These are phyloP conservation scores for Fusarium abutilonis DNA, from an alignment of 2,329 filamentous ascomycete species.

Conservation along the genomic window DNA sequence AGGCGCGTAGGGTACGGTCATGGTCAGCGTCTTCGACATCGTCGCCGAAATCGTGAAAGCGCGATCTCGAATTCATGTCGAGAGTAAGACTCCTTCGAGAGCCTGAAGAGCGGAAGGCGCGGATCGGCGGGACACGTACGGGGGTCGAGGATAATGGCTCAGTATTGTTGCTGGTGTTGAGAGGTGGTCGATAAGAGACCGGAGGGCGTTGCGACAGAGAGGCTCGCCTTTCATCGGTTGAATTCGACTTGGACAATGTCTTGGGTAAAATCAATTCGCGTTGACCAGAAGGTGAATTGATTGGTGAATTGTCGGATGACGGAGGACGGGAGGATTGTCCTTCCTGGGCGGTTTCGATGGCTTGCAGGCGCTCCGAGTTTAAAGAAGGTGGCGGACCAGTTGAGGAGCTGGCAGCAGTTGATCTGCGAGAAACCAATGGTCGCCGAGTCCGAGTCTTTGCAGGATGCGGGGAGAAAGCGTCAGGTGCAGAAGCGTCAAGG, in stretches of 20 bases:
- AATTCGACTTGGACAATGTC: conserved; percentile 50
- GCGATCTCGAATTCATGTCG: conserved; percentile 62
- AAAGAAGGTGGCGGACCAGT: conserved; percentile 47
- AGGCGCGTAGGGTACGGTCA: conserved; percentile 61
- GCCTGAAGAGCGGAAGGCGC: conserved; percentile 65
- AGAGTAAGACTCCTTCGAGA: conserved; percentile 64
- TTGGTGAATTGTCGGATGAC: conserved; percentile 36
- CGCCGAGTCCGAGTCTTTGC: conserved; percentile 51
- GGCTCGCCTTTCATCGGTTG: conserved; percentile 60
- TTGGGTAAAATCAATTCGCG: conserved; percentile 61
- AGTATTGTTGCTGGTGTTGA: conserved; percentile 43
- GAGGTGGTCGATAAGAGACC: conserved; percentile 60
- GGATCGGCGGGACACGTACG: conserved; percentile 63
- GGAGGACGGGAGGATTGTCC: conserved; percentile 32
- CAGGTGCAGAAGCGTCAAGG: conserved; percentile 42
- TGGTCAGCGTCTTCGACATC: conserved; percentile 57
- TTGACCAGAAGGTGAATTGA: conserved; percentile 51
- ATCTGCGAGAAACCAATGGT: conserved; percentile 52
- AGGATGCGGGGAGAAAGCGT: conserved; percentile 41
- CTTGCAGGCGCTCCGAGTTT: conserved; percentile 49
- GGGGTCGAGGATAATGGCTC: conserved; percentile 49
- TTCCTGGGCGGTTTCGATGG: conserved; percentile 44
- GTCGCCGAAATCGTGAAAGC: conserved; percentile 57
- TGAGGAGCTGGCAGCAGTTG: conserved; percentile 49
- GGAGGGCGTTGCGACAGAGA: conserved; percentile 56